Evolutionary conservation across 805 yeast genomes (phyloP), one percentile per base, ranked within the genome.

Genomic region (Pichia occidentalis): DNA sequence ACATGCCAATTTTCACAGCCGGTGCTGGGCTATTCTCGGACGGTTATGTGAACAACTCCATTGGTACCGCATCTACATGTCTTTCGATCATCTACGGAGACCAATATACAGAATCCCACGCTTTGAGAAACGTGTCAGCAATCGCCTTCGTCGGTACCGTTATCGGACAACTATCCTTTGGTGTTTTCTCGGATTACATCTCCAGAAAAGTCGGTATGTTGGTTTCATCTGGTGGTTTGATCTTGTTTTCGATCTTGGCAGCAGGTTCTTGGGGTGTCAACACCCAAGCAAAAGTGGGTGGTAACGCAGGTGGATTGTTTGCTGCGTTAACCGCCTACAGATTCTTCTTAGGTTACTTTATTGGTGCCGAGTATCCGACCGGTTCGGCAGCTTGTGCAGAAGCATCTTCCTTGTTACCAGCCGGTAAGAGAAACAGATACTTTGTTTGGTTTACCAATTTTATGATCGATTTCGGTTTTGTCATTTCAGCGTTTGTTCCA

Each of bases 11-110:
- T 34, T 67, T 82, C 45, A 79, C 85, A 10, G 79, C 95, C 1
- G 97, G 97, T 45, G 92, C 95, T 0, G 97, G 96, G 38, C 68
- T 88, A 32, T 87, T 88, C 61, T 80, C 94, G 25, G 97, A 90
- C 61, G 97, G 97, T 37, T 88, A 87, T 57, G 81, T 85, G 44
- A 87, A 87, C 59, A 85, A 85, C 62, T 78, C 92, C 37, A 82
- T 85, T 40, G 73, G 85, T 42, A 72, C 92, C 8, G 94, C 81
- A 13, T 70, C 80, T 24, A 76, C 88, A 13, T 78, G 88, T 64
- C 67, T 88, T 46, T 57, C 70, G 13, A 63, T 54, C 3, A 65
- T 88, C 26, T 88, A 88, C 56, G 85, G 85, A 23, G 56, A 59
- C 0, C 74, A 71, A 49, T 80, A 80, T 53, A 57, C 75, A 3